Base-by-base conservation (phyloP, 176 grass and related monocot species). In the Rhynchospora breviuscula region DNA sequence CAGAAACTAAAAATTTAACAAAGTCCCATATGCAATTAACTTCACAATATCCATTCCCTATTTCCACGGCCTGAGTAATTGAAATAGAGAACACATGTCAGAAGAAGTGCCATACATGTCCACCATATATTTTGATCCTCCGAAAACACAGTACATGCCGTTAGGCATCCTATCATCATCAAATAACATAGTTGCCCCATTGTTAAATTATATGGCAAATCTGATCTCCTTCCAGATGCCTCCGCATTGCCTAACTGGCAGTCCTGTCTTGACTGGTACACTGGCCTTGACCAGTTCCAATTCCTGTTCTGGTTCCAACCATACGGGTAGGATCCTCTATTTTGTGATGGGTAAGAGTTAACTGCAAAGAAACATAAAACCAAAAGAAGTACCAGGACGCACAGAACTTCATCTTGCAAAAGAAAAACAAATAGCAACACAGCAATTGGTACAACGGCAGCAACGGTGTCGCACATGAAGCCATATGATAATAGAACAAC, bases 41-140 rank as follows among this genome's bases (percentile, higher is more conserved):
- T 66, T 68, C 61, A 54, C 57, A 84, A 77, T 71, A 61, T 46
- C 44, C 68, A 86, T 49, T 15, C 29, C 14, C 22, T 83, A 58
- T 69, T 87, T 17, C 84, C 90, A 78, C 81, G 86, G 10, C 85
- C 88, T 64, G 94, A 88, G 56, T 88, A 68, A 53, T 90, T 89
- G 84, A 95, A 78, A 65, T 88, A 93, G 59, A 95, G 83, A 67
- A 92, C 78, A 75, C 84, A 96, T 15, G 51, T 59, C 2, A 78
- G 64, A 59, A 93, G 81, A 82, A 91, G 79, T 11, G 77, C 59
- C 6, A 87, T 81, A 15, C 89, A 85, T 7, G 90, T 75, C 97
- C 97, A 99, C 86, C 86, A 88, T 84, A 58, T 82, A n/a, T 74
- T 67, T 17, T 88, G 88, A 44, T 81, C 86, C 40, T 95, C 88